Evolutionary conservation across 371 early-diverging fungal genomes (phyloP), one percentile per base, ranked within the genome.

Genomic region (Capillidium heterosporum): DNA sequence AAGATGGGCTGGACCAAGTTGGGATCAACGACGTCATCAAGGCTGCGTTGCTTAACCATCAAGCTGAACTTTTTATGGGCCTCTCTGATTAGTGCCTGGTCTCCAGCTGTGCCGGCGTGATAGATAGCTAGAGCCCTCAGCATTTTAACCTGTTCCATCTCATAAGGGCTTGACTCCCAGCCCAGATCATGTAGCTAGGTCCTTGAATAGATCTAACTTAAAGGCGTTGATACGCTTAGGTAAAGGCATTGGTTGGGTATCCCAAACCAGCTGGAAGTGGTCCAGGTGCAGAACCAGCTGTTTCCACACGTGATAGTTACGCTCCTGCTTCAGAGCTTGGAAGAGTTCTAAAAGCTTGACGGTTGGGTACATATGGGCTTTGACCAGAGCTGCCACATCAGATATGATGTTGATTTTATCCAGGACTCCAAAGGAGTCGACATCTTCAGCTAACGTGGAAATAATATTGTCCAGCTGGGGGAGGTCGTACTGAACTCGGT

Each of bases 381-480:
- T 24, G 43, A 79, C 75, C 54, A 90, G 66, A 1, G 80, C 72
- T 28, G 75, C 78, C 2, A 75, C 62, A 61, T 84, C 84, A 10
- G 75, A 66, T 32, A 84, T 55, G 4, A 84, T 59, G 32, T 84
- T 82, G 26, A 79, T 69, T 11, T 77, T 71, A 55, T 84, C 85
- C 35, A 35, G 13, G 4, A 35, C 35, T 4, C 35, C 13, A 13
- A 35, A 35, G 7, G 35, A 4, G 35, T 35, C 13, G 35, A 35
- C 13, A 13, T 35, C 35, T 13, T 35, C 35, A 13, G 35, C 13
- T 13, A 35, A 39, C 61, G 65, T 1, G 73, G 63, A 8, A 57
- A 60, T 21, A 71, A 56, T 49, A 71, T 40, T 81, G 63, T 31
- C 66, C 61, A 2, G 48, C 55, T 29, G 79, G 64, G 11, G 71